A percentile compares a stretch with the other conserved stretches of the same genome.
These are phyloP conservation scores for Apiospora marii DNA, from an alignment of 2,329 filamentous ascomycete species.

Conservation along the genomic window DNA sequence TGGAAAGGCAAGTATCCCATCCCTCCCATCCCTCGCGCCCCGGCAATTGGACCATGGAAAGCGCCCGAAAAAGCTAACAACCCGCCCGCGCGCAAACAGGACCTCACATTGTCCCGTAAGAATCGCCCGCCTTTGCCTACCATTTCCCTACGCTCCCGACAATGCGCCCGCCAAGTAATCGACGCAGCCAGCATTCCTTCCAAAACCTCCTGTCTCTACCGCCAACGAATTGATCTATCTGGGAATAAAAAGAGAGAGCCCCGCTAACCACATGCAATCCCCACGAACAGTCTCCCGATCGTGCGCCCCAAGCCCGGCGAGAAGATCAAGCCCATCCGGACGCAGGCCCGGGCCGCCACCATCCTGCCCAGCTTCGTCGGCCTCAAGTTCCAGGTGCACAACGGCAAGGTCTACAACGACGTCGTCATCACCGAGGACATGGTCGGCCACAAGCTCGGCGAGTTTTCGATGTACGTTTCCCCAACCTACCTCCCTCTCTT, in stretches of 20 bases:
- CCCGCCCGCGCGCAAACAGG: constrained; percentile 50
- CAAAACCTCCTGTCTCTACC: not conserved
- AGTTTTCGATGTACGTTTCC: constrained; percentile 81
- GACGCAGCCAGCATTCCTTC: not conserved
- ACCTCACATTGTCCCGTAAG: constrained; percentile 76
- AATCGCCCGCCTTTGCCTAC: constrained; percentile 3
- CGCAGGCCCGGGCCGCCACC: constrained; percentile 85
- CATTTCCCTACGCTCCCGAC: too few species aligned
- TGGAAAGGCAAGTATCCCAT: constrained; percentile 41
- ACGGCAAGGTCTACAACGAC: constrained; percentile 87
- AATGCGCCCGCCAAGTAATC: too few species aligned
- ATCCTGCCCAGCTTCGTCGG: constrained; percentile 94
- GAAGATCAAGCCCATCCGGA: constrained; percentile 76
- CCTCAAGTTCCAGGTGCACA: constrained; percentile 88
- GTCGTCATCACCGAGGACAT: constrained; percentile 91
- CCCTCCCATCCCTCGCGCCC: not conserved
- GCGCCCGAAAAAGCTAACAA: constrained; percentile 28
- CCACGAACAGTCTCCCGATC: constrained; percentile 64
- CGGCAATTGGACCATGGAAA: not conserved
- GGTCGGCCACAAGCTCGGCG: constrained; percentile 94
- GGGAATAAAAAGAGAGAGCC: not conserved
- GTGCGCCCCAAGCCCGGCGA: constrained; percentile 66
- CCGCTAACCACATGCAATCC: not conserved
- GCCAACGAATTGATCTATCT: not conserved
- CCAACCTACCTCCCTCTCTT: not conserved